Evolutionary conservation across 163 green algal species (phyloP).

Genomic region (Scenedesmus sp.): DNA sequence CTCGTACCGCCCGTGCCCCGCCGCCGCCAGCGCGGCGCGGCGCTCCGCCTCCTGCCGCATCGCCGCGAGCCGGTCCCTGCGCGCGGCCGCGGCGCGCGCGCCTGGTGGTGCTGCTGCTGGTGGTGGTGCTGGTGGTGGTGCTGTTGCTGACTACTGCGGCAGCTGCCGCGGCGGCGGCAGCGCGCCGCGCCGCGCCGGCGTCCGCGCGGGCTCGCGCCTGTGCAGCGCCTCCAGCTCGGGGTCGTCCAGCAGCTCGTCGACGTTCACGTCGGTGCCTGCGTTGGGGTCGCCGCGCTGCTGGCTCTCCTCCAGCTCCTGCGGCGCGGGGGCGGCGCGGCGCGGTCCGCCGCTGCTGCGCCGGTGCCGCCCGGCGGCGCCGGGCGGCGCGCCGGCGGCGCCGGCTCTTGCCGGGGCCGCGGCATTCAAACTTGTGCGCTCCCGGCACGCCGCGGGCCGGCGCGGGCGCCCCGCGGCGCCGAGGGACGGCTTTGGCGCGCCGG

Average conservation of each 20-base stretch:
- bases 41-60: constrained; percentile 87
- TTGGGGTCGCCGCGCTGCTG: constrained; percentile 17
- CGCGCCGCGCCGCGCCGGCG: too few species aligned
- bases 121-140: neutral
- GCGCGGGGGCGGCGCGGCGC: neutral
- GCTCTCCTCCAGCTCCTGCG: constrained; percentile 43
- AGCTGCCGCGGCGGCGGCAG: neutral
- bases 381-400: neutral
- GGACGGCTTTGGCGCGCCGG: too few species aligned
- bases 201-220: too few species aligned
- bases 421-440: too few species aligned
- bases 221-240: constrained; percentile 92
- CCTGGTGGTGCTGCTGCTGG: too few species aligned
- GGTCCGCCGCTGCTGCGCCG: neutral
- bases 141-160: neutral
- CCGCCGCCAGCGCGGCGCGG: constrained; percentile 73
- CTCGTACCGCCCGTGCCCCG: constrained; percentile 86
- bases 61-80: constrained; percentile 77
- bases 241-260: constrained; percentile 89
- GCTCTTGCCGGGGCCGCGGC: too few species aligned
- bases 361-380: neutral
- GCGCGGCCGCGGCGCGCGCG: too few species aligned
- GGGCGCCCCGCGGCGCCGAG: too few species aligned
- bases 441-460: too few species aligned
- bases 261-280: constrained; percentile 60